Base-by-base conservation (phyloP, 2,329 filamentous ascomycete genomes). In the Botrytis aclada region DNA sequence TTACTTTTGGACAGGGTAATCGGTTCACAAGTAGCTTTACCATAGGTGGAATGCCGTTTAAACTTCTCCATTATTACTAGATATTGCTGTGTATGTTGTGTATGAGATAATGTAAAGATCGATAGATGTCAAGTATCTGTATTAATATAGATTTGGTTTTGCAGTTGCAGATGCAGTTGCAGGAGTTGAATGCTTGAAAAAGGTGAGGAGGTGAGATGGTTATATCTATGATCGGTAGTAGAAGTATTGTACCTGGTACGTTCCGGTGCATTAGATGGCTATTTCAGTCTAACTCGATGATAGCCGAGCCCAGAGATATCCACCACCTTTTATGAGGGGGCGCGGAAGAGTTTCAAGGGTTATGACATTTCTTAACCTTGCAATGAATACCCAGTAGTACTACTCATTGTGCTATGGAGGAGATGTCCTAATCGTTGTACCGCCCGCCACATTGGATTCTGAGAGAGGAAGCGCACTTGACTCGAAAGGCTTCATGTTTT, bases 21-120 rank as follows among this genome's bases (percentile, higher is more conserved):
- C 8, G 70, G 39, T 12, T 60, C 61, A 45, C 37, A 72, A 22
- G 70, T 67, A 54, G 63, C 65, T 72, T 72, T 72, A 3, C 70
- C 70, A 32, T 41, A 58, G 7, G 29, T 67, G 37, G 29, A 67
- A 41, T 41, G 37, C 10, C 63, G 62, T 61, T 66, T 72, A 3
- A 37, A 67, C 37, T 69, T 72, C 29, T 45, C 70, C 32, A 67
- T 45, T 18, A 5, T 66, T 10, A 41, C 47, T 71, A 37, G 9
- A 56, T 56, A 4, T 32, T 29, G n/a, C 1, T 9, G 51, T 9
- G n/a, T 41, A 14, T 25, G 12, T n/a, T 20, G 32, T 20, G 54
- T 54, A 41, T 41, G 25, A 29, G 32, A 29, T 2, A 7, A 12
- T 4, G 18, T 12, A 29, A 63, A 18, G 39, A 63, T 43, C 25